phyloP scores from a whole-genome alignment of 1,284 basidiomycete genomes.

The Termitomyces sp. region DNA sequence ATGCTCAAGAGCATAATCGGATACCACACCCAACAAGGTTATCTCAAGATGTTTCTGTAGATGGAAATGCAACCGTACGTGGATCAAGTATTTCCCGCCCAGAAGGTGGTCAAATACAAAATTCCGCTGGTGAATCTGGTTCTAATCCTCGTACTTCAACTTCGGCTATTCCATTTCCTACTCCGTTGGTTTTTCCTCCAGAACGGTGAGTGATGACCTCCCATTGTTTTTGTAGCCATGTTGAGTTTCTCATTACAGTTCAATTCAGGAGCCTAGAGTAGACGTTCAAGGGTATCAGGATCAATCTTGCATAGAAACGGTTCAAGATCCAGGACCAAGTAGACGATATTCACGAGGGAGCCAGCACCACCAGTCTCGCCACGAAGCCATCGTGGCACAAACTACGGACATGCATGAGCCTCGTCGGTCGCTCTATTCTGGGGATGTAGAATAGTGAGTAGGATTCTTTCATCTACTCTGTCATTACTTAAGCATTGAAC shows the following conservation, averaged over 20 bases:
- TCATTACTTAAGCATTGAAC: not conserved
- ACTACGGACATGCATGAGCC: slow-evolving; percentile 6
- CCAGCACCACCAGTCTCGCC: slow-evolving; percentile 15
- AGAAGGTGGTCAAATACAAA: not conserved
- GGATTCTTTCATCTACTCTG: not conserved
- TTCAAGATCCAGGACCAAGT: slow-evolving; percentile 7
- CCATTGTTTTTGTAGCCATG: not conserved
- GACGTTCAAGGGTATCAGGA: not conserved
- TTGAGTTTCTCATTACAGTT: slow-evolving; percentile 4
- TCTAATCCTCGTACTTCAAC: not conserved
- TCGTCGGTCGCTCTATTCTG: slow-evolving; percentile 13
- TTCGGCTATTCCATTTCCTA: not conserved
- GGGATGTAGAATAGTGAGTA: slow-evolving; percentile 15
- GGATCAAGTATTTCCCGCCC: not conserved
- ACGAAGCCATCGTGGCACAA: slow-evolving; percentile 19
- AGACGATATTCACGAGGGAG: slow-evolving; percentile 9
- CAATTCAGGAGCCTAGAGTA: not conserved
- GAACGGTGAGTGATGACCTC: not conserved
- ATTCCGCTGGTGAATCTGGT: not conserved
- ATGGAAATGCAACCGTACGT: not conserved
- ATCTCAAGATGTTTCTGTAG: not conserved
- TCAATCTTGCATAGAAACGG: not conserved
- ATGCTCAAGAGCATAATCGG: slow-evolving; percentile 8
- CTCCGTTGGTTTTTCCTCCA: not conserved
- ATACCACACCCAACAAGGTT: slow-evolving; percentile 3